Evolutionary conservation across 192 early-diverging fungal species (phyloP), one percentile per base, ranked within the genome.

Genomic region (Gigaspora rosea): DNA sequence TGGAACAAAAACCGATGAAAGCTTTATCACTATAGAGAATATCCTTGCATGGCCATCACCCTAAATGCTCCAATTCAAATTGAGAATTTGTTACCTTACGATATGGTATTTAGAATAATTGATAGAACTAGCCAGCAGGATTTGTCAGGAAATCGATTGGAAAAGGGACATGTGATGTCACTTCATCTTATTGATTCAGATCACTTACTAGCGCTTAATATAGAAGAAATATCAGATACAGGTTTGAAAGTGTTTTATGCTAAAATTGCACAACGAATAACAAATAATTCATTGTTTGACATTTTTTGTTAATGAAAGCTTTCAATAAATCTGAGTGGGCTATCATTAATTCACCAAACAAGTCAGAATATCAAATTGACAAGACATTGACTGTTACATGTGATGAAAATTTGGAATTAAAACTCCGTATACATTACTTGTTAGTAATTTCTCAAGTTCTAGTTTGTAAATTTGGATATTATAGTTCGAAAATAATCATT

Each of bases 81-180:
- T 36, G 98, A 99, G 85, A 99, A 99, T 76, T 83, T 98, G 27
- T 83, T 99, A 46, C 98, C 98, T 0, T 98, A 93, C 80, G 88
- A 95, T 69, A 85, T 96, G 78, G 86, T 88, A 20, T 94, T 94
- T 66, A 84, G 83, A n/a, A 87, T 99, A 13, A 82, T 90, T 63
- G 96, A 96, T 79, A 90, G 91, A 72, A 87, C 88, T 13, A 86
- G 87, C 2, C 91, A 95, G 79, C 87, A 94, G 65, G 73, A 61
- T 63, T 81, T 79, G 49, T 71, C 81, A 16, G 81, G 84, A 6
- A 90, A 90, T 5, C 78, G 82, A 41, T 75, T 99, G 75, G 75
- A 85, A 12, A 88, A 92, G 59, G 94, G 94, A n/a, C 89, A 85
- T 1, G 76, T 89, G 0, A 89, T 90, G 35, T 90, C 95, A 1